Base-by-base conservation (phyloP, 768 basidiomycete genomes). In the Lentinula lateritia region DNA sequence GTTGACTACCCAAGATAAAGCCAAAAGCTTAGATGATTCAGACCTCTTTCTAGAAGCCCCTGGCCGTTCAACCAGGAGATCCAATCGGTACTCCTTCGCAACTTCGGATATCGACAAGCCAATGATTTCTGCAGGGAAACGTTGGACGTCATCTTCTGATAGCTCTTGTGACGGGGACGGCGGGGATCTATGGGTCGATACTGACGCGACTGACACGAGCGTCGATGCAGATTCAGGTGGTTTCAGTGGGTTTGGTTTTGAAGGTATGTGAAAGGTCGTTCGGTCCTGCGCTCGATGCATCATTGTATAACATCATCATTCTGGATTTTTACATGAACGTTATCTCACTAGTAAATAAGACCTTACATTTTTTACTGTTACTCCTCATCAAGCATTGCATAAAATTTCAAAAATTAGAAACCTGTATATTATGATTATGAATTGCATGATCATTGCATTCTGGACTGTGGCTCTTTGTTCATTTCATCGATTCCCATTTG, bases 161-260 rank as follows among this genome's bases (percentile, higher is more conserved):
- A 34, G 58, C 23, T 50, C 57, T 5, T 46, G 45, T 42, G 53
- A 56, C 10, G 52, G 42, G 8, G 61, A 50, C 3, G 61, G 48
- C 28, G 54, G 41, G 15, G 61, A 61, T 36, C 5, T 46, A 15
- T 61, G 61, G 61, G 35, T 61, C 8, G 61, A 61, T 20, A 61
- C 61, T 13, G 61, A 61, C 23, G 45, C 38, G 28, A 61, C 61
- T 20, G 61, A 61, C 45, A 53, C 61, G 41, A 61, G 61, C 35
- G 18, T 56, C 1, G 61, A 61, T 36, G 53, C 41, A 28, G 52
- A 61, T 35, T 34, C 20, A 20, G 46, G 15, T 35, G 46, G 52
- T 35, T 53, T 53, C 28, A 18, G 52, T 41, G 41, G 41, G 7
- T 43, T 43, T 12, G 38, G 53, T 3, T 54, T 41, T 35, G 53